Evolutionary conservation across 805 yeast genomes (phyloP).

Genomic region (Yamadazyma nakazawae): DNA sequence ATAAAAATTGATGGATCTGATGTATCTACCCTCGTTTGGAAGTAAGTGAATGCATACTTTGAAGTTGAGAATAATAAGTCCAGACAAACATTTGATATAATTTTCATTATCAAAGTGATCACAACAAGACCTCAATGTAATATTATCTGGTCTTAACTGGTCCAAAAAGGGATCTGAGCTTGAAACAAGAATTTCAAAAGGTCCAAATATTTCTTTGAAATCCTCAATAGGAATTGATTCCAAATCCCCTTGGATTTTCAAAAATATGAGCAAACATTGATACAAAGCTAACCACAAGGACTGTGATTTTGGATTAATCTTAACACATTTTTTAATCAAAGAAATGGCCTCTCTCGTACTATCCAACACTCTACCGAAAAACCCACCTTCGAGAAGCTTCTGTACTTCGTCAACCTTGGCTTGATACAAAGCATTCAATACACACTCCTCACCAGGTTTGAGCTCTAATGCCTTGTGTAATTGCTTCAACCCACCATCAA

Average conservation of each 20-base stretch:
- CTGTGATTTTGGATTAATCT: constrained; percentile 37
- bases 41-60: constrained; percentile 41
- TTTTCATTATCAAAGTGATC: constrained; percentile 15
- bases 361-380: constrained; percentile 60
- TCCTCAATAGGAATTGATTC: constrained; percentile 44
- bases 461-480: constrained; percentile 40
- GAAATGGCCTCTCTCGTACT: constrained; percentile 46
- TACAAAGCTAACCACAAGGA: constrained; percentile 66
- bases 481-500: constrained; percentile 52
- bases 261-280: constrained; percentile 52
- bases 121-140: constrained; percentile 19
- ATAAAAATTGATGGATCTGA: constrained; percentile 54
- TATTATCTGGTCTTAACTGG: constrained; percentile 8
- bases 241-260: constrained; percentile 53
- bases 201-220: constrained; percentile 19
- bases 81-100: constrained; percentile 30
- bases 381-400: constrained; percentile 55
- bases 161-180: constrained; percentile 22
- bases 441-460: constrained; percentile 47
- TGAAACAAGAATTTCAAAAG: constrained; percentile 8
- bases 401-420: constrained; percentile 54
- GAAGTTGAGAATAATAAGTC: constrained; percentile 44
- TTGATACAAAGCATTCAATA: constrained; percentile 52
- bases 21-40: constrained; percentile 41
- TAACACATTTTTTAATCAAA: constrained; percentile 36